Evolutionary conservation across 2,329 filamentous ascomycete species (phyloP).

Genomic region (Neonectria magnoliae): DNA sequence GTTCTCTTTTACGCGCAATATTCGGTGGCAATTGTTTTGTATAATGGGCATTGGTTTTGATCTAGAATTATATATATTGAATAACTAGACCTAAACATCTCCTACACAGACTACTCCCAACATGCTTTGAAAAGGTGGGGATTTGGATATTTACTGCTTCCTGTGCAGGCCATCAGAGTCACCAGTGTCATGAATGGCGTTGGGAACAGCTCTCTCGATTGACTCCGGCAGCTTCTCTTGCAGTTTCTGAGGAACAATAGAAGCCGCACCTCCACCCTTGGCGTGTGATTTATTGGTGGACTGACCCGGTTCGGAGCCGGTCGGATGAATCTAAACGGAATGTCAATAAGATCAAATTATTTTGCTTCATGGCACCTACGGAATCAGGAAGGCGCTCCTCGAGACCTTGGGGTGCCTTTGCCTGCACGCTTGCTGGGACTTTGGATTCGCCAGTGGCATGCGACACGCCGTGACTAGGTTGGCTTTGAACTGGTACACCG

Average conservation of each 20-base stretch:
- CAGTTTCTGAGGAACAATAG: conserved; percentile 35
- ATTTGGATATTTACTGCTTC: conserved; percentile 21
- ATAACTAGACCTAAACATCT: no score
- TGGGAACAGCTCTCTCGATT: conserved; percentile 34
- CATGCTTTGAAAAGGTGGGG: no score
- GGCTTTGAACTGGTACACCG: conserved; percentile 17
- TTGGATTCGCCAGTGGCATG: conserved; percentile 36
- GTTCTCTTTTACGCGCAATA: no score
- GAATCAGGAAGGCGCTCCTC: conserved; percentile 36
- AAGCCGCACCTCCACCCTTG: conserved; percentile 29
- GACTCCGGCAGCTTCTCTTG: conserved; percentile 39
- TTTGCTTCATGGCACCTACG: conserved; percentile 6
- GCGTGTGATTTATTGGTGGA: conserved; percentile 33
- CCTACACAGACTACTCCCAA: no score
- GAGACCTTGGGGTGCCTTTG: conserved; percentile 10
- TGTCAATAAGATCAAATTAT: background rate
- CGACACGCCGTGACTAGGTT: conserved; percentile 31
- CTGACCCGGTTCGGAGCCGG: conserved; percentile 25
- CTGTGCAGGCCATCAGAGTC: conserved; percentile 20
- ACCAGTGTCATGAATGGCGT: conserved; percentile 35
- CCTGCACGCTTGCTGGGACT: conserved; percentile 29
- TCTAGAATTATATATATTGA: no score
- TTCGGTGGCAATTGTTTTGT: no score
- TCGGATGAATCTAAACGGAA: conserved; percentile 34
- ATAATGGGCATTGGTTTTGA: no score